Base-by-base conservation (phyloP, 352 stramenopile species). In the Phytophthora pluvialis region DNA sequence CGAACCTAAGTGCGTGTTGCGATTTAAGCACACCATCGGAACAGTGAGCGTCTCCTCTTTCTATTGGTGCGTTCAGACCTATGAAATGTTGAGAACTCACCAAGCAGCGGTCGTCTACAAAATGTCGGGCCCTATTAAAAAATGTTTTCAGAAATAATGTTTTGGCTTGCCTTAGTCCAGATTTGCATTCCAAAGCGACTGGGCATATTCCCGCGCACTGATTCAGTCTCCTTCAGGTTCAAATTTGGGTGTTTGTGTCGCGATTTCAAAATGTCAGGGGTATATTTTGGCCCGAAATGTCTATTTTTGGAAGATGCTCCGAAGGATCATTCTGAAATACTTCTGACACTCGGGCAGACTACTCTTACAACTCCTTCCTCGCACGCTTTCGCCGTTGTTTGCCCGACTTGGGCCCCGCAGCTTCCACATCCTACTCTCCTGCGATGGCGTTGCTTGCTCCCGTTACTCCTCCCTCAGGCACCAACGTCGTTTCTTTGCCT, bases 1-100 rank as follows among this genome's bases (percentile, higher is more conserved):
- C 48, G 46, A 53, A 53, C 15, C 46, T 53, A 53, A 53, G 35
- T 45, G 45, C 21, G 35, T 35, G 21, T 55, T 16, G 48, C 21
- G 32, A 55, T 55, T 44, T 44, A 21, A 44, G 47, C 31, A 45
- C 35, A 42, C 12, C 33, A 45, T 15, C 9, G 18, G 8, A 44
- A 45, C 21, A 33, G 9, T 8, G 16, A 25, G 10, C 32, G 15
- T 55, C 48, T 55, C 48, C 32, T 55, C 48, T 55, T 55, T 33
- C 16, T 28, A 33, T 3, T 55, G 48, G 21, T 45, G 26, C 36
- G 11, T 36, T 29, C 40, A 13, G 40, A 29, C 1, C 46, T 32
- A n/a, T 8, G 7, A 42, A 3, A 53, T 7, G 29, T 43, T 53
- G 6, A 53, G 18, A 31, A 40, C 16, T 10, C 18, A 11, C 15